phyloP scores from a whole-genome alignment of 2,329 filamentous ascomycete species.

The Cephalotrichum gorgonifer region DNA sequence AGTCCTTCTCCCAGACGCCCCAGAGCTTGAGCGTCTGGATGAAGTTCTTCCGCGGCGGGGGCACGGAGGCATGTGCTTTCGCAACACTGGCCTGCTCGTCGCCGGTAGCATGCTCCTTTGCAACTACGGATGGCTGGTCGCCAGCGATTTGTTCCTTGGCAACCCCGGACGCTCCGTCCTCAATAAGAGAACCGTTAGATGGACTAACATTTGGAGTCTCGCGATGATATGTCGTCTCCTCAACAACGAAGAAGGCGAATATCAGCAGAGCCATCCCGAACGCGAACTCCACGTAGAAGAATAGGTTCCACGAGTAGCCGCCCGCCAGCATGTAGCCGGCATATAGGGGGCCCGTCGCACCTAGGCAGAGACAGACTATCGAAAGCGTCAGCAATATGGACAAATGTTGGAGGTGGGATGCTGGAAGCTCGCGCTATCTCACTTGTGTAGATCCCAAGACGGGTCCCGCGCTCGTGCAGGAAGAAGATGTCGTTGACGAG shows the following conservation, averaged over 20 bases:
- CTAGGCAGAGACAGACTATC: slow-evolving; percentile 42
- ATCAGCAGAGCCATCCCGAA: slow-evolving; percentile 24
- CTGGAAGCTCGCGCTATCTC: slow-evolving; percentile 2
- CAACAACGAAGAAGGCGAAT: slow-evolving; percentile 37
- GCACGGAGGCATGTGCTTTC: neutral
- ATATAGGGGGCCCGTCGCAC: slow-evolving; percentile 43
- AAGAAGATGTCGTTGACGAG: slow-evolving; percentile 36
- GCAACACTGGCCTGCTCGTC: neutral
- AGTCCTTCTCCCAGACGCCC: slow-evolving; percentile 28
- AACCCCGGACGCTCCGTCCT: neutral
- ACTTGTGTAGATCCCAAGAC: slow-evolving; percentile 50
- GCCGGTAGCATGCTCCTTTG: neutral
- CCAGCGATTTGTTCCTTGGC: neutral
- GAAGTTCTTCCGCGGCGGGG: slow-evolving; percentile 29
- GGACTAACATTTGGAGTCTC: neutral
- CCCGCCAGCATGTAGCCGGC: slow-evolving; percentile 51
- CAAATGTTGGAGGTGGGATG: neutral
- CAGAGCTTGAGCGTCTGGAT: slow-evolving; percentile 30
- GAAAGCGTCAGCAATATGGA: neutral
- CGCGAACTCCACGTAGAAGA: slow-evolving; percentile 50
- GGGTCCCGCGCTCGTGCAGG: slow-evolving; percentile 36
- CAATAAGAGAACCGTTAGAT: neutral
- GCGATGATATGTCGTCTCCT: slow-evolving; percentile 38
- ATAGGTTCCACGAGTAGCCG: slow-evolving; percentile 48
- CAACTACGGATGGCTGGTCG: neutral